Evolutionary conservation across 352 stramenopile species (phyloP).

Genomic region (Pythium biforme): DNA sequence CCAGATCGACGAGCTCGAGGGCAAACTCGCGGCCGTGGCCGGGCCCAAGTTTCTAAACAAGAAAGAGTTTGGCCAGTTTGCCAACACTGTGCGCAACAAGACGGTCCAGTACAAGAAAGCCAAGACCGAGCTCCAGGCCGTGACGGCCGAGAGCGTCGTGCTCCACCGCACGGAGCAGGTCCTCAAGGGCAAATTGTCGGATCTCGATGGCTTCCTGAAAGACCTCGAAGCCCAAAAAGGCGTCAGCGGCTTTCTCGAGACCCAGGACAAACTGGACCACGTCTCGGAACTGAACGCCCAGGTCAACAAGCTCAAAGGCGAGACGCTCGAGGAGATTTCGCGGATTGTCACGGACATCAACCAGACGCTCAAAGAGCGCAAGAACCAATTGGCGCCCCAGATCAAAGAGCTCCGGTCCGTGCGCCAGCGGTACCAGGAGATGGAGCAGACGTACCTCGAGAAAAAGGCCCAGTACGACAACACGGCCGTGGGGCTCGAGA

Average conservation of each 20-base stretch:
- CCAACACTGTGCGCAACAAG: constrained; percentile 87
- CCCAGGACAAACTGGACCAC: constrained; percentile 84
- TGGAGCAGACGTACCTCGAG: constrained; percentile 87
- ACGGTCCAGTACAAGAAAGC: constrained; percentile 91
- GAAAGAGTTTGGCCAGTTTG: constrained; percentile 91
- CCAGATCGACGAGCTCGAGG: constrained; percentile 74
- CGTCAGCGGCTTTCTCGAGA: constrained; percentile 84
- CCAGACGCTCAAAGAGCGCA: constrained; percentile 88
- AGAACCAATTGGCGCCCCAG: constrained; percentile 90
- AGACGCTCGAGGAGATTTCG: constrained; percentile 94
- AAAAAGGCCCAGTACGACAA: constrained; percentile 90
- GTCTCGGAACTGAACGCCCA: constrained; percentile 86
- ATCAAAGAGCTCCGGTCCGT: constrained; percentile 91
- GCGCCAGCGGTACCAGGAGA: constrained; percentile 87
- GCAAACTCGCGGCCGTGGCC: constrained; percentile 55
- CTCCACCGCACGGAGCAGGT: constrained; percentile 91
- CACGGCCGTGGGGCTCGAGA: constrained; percentile 82
- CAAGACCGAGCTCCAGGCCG: constrained; percentile 83
- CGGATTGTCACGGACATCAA: constrained; percentile 91
- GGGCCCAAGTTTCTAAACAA: constrained; percentile 81
- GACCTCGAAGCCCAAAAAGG: constrained; percentile 85
- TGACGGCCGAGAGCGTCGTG: constrained; percentile 89
- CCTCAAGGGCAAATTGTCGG: constrained; percentile 80
- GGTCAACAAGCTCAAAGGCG: constrained; percentile 90
- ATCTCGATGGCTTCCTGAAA: constrained; percentile 84